A percentile compares a stretch with the other conserved stretches of the same genome.
Evolutionary conservation across 441 rosid species (phyloP).

Genomic region (Populus trichocarpa): DNA sequence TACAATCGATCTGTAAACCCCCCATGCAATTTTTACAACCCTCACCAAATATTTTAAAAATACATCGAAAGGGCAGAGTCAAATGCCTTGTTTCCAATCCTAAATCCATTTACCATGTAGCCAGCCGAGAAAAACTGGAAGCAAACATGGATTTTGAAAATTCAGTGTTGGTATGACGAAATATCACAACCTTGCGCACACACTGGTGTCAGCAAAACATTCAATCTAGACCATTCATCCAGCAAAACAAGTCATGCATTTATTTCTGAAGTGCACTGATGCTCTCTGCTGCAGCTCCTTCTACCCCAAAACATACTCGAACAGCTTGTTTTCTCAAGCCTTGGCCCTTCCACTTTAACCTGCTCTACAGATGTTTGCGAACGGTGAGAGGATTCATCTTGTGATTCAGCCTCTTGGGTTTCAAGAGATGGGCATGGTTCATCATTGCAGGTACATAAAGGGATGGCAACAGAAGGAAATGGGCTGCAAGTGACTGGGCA

Average conservation of each 20-base stretch:
- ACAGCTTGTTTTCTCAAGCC: constrained; percentile 79
- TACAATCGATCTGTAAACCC: constrained; percentile 20
- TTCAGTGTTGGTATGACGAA: not conserved
- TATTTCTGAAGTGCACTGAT: constrained; percentile 93
- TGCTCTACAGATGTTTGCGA: constrained; percentile 47
- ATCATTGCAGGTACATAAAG: constrained; percentile 82
- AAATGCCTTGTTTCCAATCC: constrained; percentile 24
- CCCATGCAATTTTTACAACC: constrained; percentile 29
- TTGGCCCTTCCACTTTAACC: constrained; percentile 67
- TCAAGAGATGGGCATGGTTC: constrained; percentile 82
- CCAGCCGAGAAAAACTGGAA: constrained; percentile 23
- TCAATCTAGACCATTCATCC: constrained; percentile 13
- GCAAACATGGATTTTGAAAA: constrained; percentile 32
- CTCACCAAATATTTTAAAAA: constrained; percentile 7
- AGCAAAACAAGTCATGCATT: constrained; percentile 45
- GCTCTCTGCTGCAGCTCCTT: constrained; percentile 98
- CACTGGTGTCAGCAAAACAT: not conserved
- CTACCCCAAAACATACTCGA: constrained; percentile 97
- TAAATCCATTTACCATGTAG: constrained; percentile 26
- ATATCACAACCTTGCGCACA: not conserved
- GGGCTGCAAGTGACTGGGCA: constrained; percentile 96
- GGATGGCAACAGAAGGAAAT: constrained; percentile 81
- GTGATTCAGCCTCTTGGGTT: constrained; percentile 45
- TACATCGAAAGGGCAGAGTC: constrained; percentile 12
- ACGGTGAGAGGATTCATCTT: constrained; percentile 44